Conservation (phyloP, 805 yeast genomes). For the Teunomyces pallodes region DNA sequence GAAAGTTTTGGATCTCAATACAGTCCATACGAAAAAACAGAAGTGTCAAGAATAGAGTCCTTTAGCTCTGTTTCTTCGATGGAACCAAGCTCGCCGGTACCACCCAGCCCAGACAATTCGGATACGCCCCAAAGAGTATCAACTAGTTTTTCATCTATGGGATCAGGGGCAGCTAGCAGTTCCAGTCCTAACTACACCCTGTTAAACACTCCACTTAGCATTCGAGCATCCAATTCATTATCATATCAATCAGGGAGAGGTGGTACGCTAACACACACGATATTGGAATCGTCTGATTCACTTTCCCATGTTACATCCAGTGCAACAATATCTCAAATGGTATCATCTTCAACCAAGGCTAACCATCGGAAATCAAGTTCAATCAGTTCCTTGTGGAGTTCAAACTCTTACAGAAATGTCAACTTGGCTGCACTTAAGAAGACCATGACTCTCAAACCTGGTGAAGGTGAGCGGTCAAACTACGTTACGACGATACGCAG, state of each 20-base stretch:
- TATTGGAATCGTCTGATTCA: not conserved
- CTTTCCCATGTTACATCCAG: not conserved
- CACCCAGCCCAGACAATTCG: not conserved
- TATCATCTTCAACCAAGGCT: constrained; percentile 2
- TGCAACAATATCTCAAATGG: not conserved
- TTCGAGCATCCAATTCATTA: constrained; percentile 1
- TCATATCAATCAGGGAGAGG: constrained; percentile 1
- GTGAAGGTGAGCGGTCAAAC: constrained; percentile 50
- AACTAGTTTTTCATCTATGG: not conserved
- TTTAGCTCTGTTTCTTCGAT: not conserved
- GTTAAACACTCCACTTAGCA: not conserved
- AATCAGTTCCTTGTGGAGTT: constrained; percentile 34
- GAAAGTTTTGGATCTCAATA: not conserved
- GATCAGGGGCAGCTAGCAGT: not conserved
- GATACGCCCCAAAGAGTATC: not conserved
- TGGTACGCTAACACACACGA: not conserved
- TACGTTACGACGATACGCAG: constrained; percentile 46
- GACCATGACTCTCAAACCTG: constrained; percentile 36
- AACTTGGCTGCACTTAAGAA: constrained; percentile 38
- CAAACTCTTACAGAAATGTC: constrained; percentile 32
- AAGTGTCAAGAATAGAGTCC: not conserved
- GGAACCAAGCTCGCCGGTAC: not conserved
- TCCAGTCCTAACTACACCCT: not conserved
- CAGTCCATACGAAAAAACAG: not conserved
- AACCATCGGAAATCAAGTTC: constrained; percentile 27